Percentiles rank a stretch among this genome's conserved stretches.
phyloP scores from a whole-genome alignment of 2,329 filamentous ascomycete species.

The Aspergillus jensenii region DNA sequence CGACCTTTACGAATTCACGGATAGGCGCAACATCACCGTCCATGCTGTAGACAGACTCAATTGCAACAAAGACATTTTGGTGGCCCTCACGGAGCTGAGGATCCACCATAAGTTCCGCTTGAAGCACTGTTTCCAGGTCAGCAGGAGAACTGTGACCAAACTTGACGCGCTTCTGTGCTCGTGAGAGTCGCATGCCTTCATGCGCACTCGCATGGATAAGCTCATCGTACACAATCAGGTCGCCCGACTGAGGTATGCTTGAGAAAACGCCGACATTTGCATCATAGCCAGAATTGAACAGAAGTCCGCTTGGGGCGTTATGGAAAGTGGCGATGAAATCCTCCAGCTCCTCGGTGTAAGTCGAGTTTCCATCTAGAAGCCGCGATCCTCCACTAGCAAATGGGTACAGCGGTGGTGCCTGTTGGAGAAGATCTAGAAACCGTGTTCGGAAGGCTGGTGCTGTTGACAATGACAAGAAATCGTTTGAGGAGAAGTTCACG shows the following conservation, averaged over 20 bases:
- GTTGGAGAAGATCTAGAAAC: constrained; percentile 50
- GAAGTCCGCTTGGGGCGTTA: constrained; percentile 54
- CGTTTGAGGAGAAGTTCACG: constrained; percentile 65
- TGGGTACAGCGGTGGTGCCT: constrained; percentile 34
- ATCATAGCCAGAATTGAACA: constrained; percentile 67
- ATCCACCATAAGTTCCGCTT: constrained; percentile 30
- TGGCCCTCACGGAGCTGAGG: constrained; percentile 36
- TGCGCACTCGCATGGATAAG: constrained; percentile 76
- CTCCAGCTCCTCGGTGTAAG: constrained; percentile 61
- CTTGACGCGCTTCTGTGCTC: constrained; percentile 48
- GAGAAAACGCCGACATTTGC: constrained; percentile 66
- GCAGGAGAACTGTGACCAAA: constrained; percentile 51
- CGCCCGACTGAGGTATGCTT: constrained; percentile 59
- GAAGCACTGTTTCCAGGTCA: constrained; percentile 40
- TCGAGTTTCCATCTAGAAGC: constrained; percentile 64
- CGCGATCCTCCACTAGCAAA: constrained; percentile 62
- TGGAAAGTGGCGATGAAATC: constrained; percentile 60
- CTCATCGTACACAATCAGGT: constrained; percentile 70
- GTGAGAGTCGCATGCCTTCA: constrained; percentile 70
- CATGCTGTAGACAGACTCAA: constrained; percentile 79
- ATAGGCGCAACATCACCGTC: constrained; percentile 73
- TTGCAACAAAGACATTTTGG: constrained; percentile 63
- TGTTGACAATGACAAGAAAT: constrained; percentile 61
- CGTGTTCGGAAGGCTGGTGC: constrained; percentile 47
- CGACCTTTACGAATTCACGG: constrained; percentile 56